Evolutionary conservation across 192 early-diverging fungal genomes (phyloP).

Genomic region (Umbelopsis sp.): DNA sequence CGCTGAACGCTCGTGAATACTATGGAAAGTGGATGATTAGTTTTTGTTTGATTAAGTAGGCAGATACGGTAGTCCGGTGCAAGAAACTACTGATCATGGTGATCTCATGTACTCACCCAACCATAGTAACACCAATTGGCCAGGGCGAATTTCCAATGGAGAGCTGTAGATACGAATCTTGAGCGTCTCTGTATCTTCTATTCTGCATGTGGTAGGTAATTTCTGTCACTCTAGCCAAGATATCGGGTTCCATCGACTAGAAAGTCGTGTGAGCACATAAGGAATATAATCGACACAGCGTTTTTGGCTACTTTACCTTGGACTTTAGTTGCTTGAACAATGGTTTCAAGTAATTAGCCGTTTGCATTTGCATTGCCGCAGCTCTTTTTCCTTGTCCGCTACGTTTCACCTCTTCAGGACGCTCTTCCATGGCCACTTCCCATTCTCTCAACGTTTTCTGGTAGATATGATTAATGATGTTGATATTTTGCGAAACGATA

Average conservation of each 20-base stretch:
- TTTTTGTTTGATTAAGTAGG: not conserved
- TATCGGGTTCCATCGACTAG: conserved; percentile 75
- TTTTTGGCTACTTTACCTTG: conserved; percentile 35
- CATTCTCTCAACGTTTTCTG: conserved; percentile 82
- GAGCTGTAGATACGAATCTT: conserved; percentile 90
- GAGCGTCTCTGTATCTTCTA: conserved; percentile 90
- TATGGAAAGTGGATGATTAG: conserved; percentile 28
- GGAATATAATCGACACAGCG: not conserved
- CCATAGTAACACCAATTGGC: conserved; percentile 97
- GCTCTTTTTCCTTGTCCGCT: conserved; percentile 80
- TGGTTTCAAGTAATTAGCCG: conserved; percentile 88
- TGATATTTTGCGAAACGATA: not conserved
- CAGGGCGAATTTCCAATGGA: conserved; percentile 98
- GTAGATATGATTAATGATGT: not conserved
- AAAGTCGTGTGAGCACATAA: not conserved
- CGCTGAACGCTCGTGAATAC: conserved; percentile 97
- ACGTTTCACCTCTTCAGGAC: conserved; percentile 80
- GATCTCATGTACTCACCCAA: conserved; percentile 61
- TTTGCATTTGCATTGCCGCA: conserved; percentile 82
- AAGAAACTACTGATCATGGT: no score
- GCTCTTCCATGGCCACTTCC: conserved; percentile 73
- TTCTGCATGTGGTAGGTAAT: conserved; percentile 85
- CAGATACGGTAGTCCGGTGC: not conserved
- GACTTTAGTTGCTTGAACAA: conserved; percentile 85
- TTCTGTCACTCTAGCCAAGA: conserved; percentile 88